Base-by-base conservation (phyloP, 768 basidiomycete species). In the Boletus barrowsii region DNA sequence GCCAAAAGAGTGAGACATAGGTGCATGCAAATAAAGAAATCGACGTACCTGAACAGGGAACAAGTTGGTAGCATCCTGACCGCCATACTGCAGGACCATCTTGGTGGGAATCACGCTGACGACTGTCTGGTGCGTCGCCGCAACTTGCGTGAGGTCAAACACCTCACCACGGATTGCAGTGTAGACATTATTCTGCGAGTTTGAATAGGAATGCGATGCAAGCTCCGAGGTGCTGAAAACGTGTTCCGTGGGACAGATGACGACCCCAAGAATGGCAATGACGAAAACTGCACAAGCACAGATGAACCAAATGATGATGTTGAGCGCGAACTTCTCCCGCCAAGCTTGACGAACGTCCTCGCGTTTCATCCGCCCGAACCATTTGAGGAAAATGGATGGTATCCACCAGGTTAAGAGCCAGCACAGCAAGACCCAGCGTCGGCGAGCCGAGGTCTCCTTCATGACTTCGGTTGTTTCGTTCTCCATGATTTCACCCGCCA, bases 241-340 rank as follows among this genome's bases (percentile, higher is more conserved):
- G 68, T 97, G 88, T 64, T 98, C 86, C 58, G 86, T 91, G 2
- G 97, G 97, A 66, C 97, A 99, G 70, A 99, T 98, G 54, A 99
- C 71, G 49, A 80, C 69, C 11, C 92, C 93, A 29, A 98, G 77
- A 24, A 95, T 71, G 10, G 91, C 92, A 64, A 98, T 95, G 64
- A 99, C 89, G 70, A 99, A 98, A 44, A 94, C 79, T 1, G 93
- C 87, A 62, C 83, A 84, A n/a, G 71, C 87, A 58, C 94, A 98
- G 30, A 90, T 76, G 65, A 97, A 84, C 96, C 95, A 98, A 62
- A 99, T 98, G 72, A 99, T 76, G 54, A 99, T 72, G 71, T 98
- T 98, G 65, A 98, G 81, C 4, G 93, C 91, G 2, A 98, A 77
- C 72, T 99, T 98, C 73, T 98, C 97, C 54, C 96, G 77, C 97